Evolutionary conservation across 1,284 basidiomycete genomes (phyloP), one percentile per base, ranked within the genome.

Genomic region (Peniophora sp.): DNA sequence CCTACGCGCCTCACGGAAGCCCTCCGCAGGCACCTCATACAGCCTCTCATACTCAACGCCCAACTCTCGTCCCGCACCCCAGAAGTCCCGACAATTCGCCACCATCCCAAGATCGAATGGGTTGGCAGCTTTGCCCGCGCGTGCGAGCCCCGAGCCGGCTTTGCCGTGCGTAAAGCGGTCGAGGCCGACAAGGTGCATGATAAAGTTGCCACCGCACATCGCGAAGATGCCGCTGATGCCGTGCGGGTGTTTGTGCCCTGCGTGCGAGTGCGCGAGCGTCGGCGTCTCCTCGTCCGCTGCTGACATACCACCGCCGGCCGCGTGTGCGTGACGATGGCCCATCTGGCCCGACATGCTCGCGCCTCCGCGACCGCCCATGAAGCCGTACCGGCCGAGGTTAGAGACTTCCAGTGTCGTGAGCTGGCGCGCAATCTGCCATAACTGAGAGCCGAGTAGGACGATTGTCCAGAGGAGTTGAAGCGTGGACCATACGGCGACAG

Each of bases 381-480:
- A 98, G 2, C 97, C 96, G 62, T 88, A 97, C 47, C 96, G 78
- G 0, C 95, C 93, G 2, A 98, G 81, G 63, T 99, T 99, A 53
- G 85, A 89, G 3, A 98, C 91, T 64, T 99, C 96, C 52, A 97
- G 79, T 0, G 96, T 97, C 1, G 96, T 99, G 82, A 99, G 92
- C 64, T 99, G 96, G 17, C 89, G 79, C 9, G 85, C 79, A 50
- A 98, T 81, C 69, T 98, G 96, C 89, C 91, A 97, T 38, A 86
- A 73, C 61, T 99, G 97, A 5, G 85, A 85, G 35, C 75, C 76
- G 48, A 96, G 81, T 45, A 99, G 83, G 50, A 99, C 78, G 41
- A 81, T 68, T 0, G 96, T 98, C 96, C 97, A 99, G 0, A 83
- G 81, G 25, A 98, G 81, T 65, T 99, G 96, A 9, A 99, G 75